phyloP scores from a whole-genome alignment of 2,329 filamentous ascomycete genomes.

The Thielaviopsis euricoi region DNA sequence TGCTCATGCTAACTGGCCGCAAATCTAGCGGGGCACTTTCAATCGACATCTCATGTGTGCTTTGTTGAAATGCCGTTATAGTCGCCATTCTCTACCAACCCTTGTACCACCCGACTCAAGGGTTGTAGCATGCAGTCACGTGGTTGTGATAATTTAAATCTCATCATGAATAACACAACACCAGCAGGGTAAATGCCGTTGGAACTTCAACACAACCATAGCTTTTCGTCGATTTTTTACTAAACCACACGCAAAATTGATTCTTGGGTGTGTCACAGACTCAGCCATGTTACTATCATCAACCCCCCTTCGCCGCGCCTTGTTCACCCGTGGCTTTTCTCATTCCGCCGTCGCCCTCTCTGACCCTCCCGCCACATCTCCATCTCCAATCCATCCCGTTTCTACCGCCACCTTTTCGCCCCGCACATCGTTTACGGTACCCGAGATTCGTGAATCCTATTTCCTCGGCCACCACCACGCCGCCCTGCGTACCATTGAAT shows the following conservation, averaged over 20 bases:
- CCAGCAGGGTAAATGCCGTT: background rate
- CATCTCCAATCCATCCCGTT: slow-evolving; percentile 11
- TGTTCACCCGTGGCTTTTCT: background rate
- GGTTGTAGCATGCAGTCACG: background rate
- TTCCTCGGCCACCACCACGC: slow-evolving; percentile 85
- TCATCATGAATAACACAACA: background rate
- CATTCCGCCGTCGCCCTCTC: background rate
- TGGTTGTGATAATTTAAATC: background rate
- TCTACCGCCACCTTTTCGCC: slow-evolving; percentile 43
- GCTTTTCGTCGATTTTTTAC: background rate
- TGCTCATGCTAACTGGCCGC: no score
- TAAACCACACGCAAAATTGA: background rate
- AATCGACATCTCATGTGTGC: no score
- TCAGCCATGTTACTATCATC: background rate
- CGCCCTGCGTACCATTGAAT: slow-evolving; percentile 68
- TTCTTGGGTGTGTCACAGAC: background rate
- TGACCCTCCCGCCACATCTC: background rate
- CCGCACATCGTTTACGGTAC: slow-evolving; percentile 53
- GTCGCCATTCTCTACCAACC: no score
- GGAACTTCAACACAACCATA: background rate
- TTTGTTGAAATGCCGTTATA: no score
- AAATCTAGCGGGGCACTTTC: no score
- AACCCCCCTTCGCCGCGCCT: no score
- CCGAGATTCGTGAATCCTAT: slow-evolving; percentile 71
- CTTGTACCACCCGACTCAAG: background rate